Base-by-base conservation (phyloP, 441 rosid species). In the Croton laevigatus region DNA sequence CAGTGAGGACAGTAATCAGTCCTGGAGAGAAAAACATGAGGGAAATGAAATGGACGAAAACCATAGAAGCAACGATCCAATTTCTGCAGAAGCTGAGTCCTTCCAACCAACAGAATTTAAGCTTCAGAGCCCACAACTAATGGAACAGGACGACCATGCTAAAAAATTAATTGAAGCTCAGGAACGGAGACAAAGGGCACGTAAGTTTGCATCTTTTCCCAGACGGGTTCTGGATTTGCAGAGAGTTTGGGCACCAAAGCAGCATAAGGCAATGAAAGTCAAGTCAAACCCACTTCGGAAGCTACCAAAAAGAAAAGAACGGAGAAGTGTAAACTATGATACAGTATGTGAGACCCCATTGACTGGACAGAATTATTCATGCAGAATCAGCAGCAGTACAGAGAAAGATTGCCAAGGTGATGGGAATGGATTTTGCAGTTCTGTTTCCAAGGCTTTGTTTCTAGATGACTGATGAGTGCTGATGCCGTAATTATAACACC, bases 201-300 rank as follows among this genome's bases (percentile, higher is more conserved):
- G 87, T 69, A 86, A 90, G 59, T 87, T 90, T 74, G 83, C 96
- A 58, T 85, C 93, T 62, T 89, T 86, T 80, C 84, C 93, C 8
- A 94, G 91, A 69, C 85, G 97, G 91, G 80, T 79, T 79, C 98
- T 97, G 13, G 94, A 92, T 80, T 84, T 94, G 76, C 92, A 82
- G 78, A 82, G 90, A 81, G 97, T 94, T 53, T 92, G 96, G 96
- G 97, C 93, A 44, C 94, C 97, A 38, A 90, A 89, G 81, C 91
- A 84, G 71, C 73, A 68, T 0, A 82, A 69, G 61, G 63, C 84
- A 10, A 66, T 9, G 71, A 86, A 81, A 58, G 52, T 34, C 16
- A 85, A 76, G 76, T 45, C 80, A 12, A 74, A 78, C 65, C 34
- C 66, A 70, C 61, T 69, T 40, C 60, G 73, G 70, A 90, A 85